A percentile compares a stretch with the other conserved stretches of the same genome.
These are phyloP conservation scores for Cunninghamia lanceolata DNA, from an alignment of 75 land plant species.

Conservation along the genomic window DNA sequence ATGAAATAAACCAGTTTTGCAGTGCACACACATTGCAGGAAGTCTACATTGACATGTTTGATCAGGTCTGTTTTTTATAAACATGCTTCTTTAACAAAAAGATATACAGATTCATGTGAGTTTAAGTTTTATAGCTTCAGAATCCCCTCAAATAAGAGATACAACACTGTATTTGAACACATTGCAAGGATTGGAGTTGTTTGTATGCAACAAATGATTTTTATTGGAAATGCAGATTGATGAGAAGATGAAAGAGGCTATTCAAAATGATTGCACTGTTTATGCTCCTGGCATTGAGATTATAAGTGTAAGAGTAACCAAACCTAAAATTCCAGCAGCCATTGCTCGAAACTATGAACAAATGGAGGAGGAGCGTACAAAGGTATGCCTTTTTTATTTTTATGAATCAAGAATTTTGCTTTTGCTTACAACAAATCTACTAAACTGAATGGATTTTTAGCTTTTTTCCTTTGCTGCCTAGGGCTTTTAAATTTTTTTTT, in stretches of 20 bases:
- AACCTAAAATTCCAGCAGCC: slow-evolving; percentile 81
- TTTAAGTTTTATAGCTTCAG: neutral
- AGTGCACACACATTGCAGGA: slow-evolving; percentile 89
- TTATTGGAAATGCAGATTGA: slow-evolving; percentile 60
- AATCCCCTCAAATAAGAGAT: neutral
- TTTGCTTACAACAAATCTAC: neutral
- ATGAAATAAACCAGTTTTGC: slow-evolving; percentile 98
- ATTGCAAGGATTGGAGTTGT: neutral
- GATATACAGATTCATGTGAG: neutral
- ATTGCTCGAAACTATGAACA: slow-evolving; percentile 88
- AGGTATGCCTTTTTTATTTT: slow-evolving; percentile 36
- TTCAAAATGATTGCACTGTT: slow-evolving; percentile 89
- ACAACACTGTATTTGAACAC: neutral
- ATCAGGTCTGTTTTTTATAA: slow-evolving; percentile 39
- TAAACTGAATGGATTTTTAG: neutral
- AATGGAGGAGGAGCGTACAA: slow-evolving; percentile 99
- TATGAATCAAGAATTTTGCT: neutral
- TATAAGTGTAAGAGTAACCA: slow-evolving; percentile 92
- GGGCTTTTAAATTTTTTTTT: too few species aligned
- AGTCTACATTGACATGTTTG: slow-evolving; percentile 97
- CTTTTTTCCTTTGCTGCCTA: neutral
- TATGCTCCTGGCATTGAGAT: slow-evolving; percentile 99
- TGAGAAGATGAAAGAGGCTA: slow-evolving; percentile 96
- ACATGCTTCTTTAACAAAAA: neutral
- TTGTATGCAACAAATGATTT: neutral